A percentile compares a stretch with the other conserved stretches of the same genome.
phyloP scores from a whole-genome alignment of 805 yeast species.

The Yarrowia keelungensis region DNA sequence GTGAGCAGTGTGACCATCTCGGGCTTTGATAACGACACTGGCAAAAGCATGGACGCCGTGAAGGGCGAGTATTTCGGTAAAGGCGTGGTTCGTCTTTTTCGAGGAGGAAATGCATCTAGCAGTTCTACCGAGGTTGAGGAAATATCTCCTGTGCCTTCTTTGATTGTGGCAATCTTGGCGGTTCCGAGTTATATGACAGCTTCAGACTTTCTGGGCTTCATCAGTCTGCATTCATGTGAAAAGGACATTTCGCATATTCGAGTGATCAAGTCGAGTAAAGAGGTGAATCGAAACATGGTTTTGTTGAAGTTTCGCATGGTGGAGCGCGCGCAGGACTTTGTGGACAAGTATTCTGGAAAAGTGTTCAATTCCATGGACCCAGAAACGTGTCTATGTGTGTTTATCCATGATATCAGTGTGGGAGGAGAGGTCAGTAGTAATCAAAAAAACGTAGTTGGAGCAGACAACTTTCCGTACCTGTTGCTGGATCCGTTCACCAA shows the following conservation, averaged over 20 bases:
- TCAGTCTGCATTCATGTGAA: slow-evolving; percentile 66
- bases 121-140: slow-evolving; percentile 40
- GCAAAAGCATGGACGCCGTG: slow-evolving; percentile 52
- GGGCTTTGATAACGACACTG: slow-evolving; percentile 29
- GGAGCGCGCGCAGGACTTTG: slow-evolving; percentile 67
- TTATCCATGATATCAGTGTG: slow-evolving; percentile 50
- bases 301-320: slow-evolving; percentile 72
- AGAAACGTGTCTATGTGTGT: slow-evolving; percentile 79
- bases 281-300: slow-evolving; percentile 69
- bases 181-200: slow-evolving; percentile 88
- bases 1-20: slow-evolving; percentile 1
- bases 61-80: slow-evolving; percentile 71
- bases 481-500: slow-evolving; percentile 69
- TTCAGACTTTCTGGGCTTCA: slow-evolving; percentile 79
- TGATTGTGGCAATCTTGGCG: slow-evolving; percentile 80
- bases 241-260: slow-evolving; percentile 70
- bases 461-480: slow-evolving; percentile 65
- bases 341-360: slow-evolving; percentile 70
- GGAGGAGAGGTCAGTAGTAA: slow-evolving; percentile 4
- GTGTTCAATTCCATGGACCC: slow-evolving; percentile 88
- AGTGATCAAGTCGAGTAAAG: slow-evolving; percentile 66
- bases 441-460: neutral
- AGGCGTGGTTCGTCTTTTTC: slow-evolving; percentile 72
- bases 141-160: slow-evolving; percentile 49
- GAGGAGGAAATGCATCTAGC: slow-evolving; percentile 22